A percentile compares a stretch with the other conserved stretches of the same genome.
phyloP scores from a whole-genome alignment of 129 eudicot species.

The Oenanthe sinensis region DNA sequence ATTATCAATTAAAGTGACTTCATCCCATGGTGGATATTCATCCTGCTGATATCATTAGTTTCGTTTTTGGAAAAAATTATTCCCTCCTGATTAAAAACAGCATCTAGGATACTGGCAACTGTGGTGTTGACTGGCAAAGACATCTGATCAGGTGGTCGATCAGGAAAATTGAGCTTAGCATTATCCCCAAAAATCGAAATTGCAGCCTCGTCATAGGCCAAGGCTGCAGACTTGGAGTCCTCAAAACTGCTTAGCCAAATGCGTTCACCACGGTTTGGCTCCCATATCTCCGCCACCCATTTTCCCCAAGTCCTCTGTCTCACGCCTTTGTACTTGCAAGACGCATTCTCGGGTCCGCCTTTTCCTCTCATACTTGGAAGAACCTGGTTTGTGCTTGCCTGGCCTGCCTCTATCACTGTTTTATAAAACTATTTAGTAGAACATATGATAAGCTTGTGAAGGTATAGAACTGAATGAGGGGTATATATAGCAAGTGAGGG shows the following conservation, averaged over 20 bases:
- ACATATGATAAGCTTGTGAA: neutral
- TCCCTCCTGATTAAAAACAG: too few species aligned
- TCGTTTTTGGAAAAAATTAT: too few species aligned
- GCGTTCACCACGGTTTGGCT: slow-evolving; percentile 75
- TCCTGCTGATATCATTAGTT: neutral
- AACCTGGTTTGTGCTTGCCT: slow-evolving; percentile 28
- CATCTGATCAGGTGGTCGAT: too few species aligned
- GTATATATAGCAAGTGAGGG: neutral
- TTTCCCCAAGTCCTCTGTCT: slow-evolving; percentile 84
- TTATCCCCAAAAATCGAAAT: slow-evolving; percentile 54
- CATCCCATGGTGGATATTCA: neutral
- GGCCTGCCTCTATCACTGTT: slow-evolving; percentile 24
- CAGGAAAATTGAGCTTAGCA: slow-evolving; percentile 58
- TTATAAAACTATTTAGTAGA: too few species aligned
- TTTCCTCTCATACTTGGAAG: slow-evolving; percentile 61
- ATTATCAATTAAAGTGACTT: neutral
- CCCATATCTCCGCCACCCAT: slow-evolving; percentile 86
- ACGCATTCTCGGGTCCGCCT: slow-evolving; percentile 77
- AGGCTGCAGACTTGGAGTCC: slow-evolving; percentile 57
- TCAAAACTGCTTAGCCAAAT: slow-evolving; percentile 81
- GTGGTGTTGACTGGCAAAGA: too few species aligned
- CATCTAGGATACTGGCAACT: too few species aligned
- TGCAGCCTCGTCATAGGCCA: slow-evolving; percentile 77
- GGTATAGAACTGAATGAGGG: neutral
- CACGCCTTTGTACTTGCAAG: slow-evolving; percentile 73